phyloP scores from a whole-genome alignment of 306 rosid genomes.

The Quercus gilva region DNA sequence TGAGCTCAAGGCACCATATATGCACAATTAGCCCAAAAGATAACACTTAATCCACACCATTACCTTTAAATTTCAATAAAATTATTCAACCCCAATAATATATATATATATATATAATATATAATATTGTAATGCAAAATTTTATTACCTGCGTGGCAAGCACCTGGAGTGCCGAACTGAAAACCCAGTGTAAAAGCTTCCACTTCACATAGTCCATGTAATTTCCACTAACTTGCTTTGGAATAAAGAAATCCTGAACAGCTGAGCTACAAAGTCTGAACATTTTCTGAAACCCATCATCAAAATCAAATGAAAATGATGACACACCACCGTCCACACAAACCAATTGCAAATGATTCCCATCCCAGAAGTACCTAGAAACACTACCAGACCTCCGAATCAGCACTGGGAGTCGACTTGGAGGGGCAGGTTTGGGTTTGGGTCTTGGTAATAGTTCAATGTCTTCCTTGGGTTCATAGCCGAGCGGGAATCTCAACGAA shows the following conservation, averaged over 20 bases:
- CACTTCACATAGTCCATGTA: constrained; percentile 72
- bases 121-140: not conserved
- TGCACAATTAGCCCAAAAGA: not conserved
- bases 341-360: constrained; percentile 46
- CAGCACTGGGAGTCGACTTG: constrained; percentile 55
- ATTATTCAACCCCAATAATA: no score
- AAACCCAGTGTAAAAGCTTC: constrained; percentile 88
- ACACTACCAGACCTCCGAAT: constrained; percentile 56
- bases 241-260: constrained; percentile 61
- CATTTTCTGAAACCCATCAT: constrained; percentile 37
- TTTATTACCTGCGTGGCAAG: constrained; percentile 80
- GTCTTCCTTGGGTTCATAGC: constrained; percentile 49
- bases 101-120: not conserved
- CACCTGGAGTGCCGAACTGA: constrained; percentile 87
- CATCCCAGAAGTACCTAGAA: constrained; percentile 78
- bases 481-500: constrained; percentile 48
- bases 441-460: constrained; percentile 11
- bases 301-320: constrained; percentile 24
- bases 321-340: constrained; percentile 45
- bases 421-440: constrained; percentile 16
- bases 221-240: constrained; percentile 51
- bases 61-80: not conserved
- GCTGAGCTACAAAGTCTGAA: constrained; percentile 28
- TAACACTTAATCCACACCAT: not conserved
- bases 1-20: no score